Base-by-base conservation (phyloP, 805 yeast species). In the Pichia thaimueangensis region DNA sequence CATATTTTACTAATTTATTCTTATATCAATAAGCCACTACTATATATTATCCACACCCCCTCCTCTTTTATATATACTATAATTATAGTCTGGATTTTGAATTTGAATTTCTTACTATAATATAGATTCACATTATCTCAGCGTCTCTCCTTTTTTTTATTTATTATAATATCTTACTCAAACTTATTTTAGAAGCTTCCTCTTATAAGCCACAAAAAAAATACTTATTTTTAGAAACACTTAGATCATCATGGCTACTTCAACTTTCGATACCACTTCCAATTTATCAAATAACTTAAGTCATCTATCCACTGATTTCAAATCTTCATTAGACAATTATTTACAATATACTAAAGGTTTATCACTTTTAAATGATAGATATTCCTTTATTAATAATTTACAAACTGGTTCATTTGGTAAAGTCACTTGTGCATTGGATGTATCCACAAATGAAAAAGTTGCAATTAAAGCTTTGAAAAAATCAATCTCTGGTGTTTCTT, bases 401-500 rank as follows among this genome's bases (percentile, higher is more conserved):
- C 81, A 76, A 54, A 68, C 67, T 29, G 86, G 85, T 4, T 70
- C 83, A 3, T 80, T 76, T 57, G 85, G 85, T 17, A 68, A 68
- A 44, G 86, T 80, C 3, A 64, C 79, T 2, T 65, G 74, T 38
- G 82, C 81, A 1, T 43, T 60, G 7, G 76, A 79, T 52, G 43
- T 52, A 2, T 10, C 29, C 3, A 51, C 55, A 13, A 51, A 52
- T 35, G 13, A 37, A 2, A 56, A 62, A 31, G 82, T 77, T 30
- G 80, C 82, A 16, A 61, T 79, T 45, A 79, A 79, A 60, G 66
- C 78, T 12, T 65, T 79, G 67, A 60, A 65, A 49, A 73, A 71
- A 54, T 51, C 68, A 20, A 57, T 60, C 32, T 58, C 73, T 8
- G 73, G 73, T 30, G 63, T 66, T 17, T 52, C 61, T 6, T 58